These are phyloP conservation scores for Neurospora sp. DNA, from an alignment of 495 filamentous ascomycete genomes.

Conservation along the genomic window DNA sequence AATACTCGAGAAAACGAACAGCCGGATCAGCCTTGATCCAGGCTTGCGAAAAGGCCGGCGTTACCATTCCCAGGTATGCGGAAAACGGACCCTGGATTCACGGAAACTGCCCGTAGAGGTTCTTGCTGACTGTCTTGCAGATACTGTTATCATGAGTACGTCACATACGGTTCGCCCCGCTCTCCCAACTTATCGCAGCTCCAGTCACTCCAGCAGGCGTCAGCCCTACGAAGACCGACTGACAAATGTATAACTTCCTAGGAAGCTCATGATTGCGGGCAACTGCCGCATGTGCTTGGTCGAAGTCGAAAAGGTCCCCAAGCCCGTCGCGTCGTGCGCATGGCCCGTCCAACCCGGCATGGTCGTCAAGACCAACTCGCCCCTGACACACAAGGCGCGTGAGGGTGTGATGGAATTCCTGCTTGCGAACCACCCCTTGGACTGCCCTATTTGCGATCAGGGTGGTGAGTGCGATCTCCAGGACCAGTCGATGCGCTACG, in stretches of 20 bases:
- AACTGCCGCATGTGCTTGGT: constrained; percentile 99
- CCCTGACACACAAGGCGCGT: constrained; percentile 89
- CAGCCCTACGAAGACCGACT: constrained; percentile 1
- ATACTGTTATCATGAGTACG: constrained; percentile 98
- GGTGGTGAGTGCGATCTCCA: constrained; percentile 98
- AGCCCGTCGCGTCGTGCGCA: constrained; percentile 95
- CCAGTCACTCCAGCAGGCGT: constrained; percentile 5
- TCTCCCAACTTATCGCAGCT: constrained; percentile 1
- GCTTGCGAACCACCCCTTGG: constrained; percentile 91
- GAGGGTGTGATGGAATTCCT: constrained; percentile 99
- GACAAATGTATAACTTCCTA: constrained; percentile 33
- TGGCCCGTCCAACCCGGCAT: constrained; percentile 98
- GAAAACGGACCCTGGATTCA: neutral
- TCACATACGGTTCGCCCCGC: constrained; percentile 10
- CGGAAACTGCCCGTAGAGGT: neutral
- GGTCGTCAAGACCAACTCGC: constrained; percentile 97
- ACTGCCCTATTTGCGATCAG: constrained; percentile 97
- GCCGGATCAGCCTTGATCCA: constrained; percentile 93
- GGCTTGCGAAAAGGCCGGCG: constrained; percentile 95
- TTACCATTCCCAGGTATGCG: constrained; percentile 69
- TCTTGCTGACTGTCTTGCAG: constrained; percentile 41
- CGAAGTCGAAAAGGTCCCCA: constrained; percentile 90
- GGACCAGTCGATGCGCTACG: constrained; percentile 98
- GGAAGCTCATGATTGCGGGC: constrained; percentile 95
- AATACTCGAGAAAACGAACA: constrained; percentile 23